Percentiles rank a stretch among this genome's conserved stretches.
phyloP scores from a whole-genome alignment of 2,329 filamentous ascomycete genomes.

The Mycocentrospora acerina region DNA sequence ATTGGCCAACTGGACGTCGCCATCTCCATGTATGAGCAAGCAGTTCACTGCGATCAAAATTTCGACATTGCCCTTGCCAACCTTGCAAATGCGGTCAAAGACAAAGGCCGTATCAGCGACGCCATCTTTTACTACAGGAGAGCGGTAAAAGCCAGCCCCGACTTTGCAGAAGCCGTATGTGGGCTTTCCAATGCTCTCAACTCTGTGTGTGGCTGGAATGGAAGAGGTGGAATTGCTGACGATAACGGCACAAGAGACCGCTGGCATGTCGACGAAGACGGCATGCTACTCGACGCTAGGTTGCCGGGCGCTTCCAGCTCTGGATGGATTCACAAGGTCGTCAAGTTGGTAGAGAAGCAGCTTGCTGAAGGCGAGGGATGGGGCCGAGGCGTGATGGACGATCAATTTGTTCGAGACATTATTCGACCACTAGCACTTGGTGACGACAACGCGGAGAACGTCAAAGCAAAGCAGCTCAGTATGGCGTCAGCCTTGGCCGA shows the following conservation, averaged over 20 bases:
- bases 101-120: constrained; percentile 87
- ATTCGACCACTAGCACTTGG: constrained; percentile 49
- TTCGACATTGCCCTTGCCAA: constrained; percentile 98
- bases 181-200: constrained; percentile 93
- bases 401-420: constrained; percentile 44
- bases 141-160: constrained; percentile 86
- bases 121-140: constrained; percentile 90
- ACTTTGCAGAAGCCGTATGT: constrained; percentile 96
- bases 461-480: constrained; percentile 39
- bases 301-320: constrained; percentile 60
- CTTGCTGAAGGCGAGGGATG: constrained; percentile 82
- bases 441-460: constrained; percentile 30
- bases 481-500: constrained; percentile 41
- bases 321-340: constrained; percentile 87
- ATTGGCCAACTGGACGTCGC: constrained; percentile 89
- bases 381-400: constrained; percentile 70
- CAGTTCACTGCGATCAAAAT: constrained; percentile 85
- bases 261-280: constrained; percentile 88
- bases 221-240: constrained; percentile 81
- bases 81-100: constrained; percentile 95
- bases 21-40: constrained; percentile 96
- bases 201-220: constrained; percentile 93
- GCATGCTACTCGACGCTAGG: constrained; percentile 76
- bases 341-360: constrained; percentile 87
- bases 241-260: constrained; percentile 74